Evolutionary conservation across 2,329 filamentous ascomycete genomes (phyloP).

Genomic region (Aspergillus sp.): DNA sequence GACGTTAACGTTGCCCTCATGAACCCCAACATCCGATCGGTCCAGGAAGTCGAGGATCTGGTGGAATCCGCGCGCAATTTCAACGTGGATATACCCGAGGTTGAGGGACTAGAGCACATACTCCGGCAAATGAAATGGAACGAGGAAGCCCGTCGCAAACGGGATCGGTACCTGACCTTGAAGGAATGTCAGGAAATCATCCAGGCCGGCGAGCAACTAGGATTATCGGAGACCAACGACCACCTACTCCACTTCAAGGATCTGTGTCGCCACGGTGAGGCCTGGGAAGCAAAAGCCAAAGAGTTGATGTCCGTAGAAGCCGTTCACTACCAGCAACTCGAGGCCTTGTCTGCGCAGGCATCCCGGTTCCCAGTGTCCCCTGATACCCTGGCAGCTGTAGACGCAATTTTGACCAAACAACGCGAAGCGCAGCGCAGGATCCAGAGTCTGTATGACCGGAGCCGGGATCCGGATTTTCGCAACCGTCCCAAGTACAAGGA

Average conservation of each 20-base stretch:
- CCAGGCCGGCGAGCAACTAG: slow-evolving; percentile 72
- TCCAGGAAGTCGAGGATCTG: slow-evolving; percentile 80
- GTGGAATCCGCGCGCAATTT: slow-evolving; percentile 87
- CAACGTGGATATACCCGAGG: slow-evolving; percentile 87
- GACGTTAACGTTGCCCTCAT: slow-evolving; percentile 71
- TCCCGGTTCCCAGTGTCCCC: slow-evolving; percentile 75
- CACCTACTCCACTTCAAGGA: slow-evolving; percentile 75
- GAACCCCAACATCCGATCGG: slow-evolving; percentile 63
- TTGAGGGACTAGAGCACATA: slow-evolving; percentile 76
- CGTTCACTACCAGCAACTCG: slow-evolving; percentile 91
- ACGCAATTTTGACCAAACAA: slow-evolving; percentile 92
- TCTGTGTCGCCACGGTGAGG: slow-evolving; percentile 72
- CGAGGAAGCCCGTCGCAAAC: slow-evolving; percentile 69
- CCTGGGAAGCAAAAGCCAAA: slow-evolving; percentile 90
- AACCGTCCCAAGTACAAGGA: slow-evolving; percentile 85
- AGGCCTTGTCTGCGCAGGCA: slow-evolving; percentile 85
- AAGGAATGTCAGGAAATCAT: slow-evolving; percentile 79
- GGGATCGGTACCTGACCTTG: slow-evolving; percentile 68
- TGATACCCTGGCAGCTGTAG: slow-evolving; percentile 78
- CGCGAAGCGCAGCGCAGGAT: slow-evolving; percentile 91
- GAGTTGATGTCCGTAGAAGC: slow-evolving; percentile 90
- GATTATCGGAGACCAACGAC: slow-evolving; percentile 77
- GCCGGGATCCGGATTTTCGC: slow-evolving; percentile 70
- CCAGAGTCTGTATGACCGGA: slow-evolving; percentile 75
- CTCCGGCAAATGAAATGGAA: slow-evolving; percentile 89